Evolutionary conservation across 176 grass and related monocot species (phyloP), one percentile per base, ranked within the genome.

Genomic region (Poa annua): DNA sequence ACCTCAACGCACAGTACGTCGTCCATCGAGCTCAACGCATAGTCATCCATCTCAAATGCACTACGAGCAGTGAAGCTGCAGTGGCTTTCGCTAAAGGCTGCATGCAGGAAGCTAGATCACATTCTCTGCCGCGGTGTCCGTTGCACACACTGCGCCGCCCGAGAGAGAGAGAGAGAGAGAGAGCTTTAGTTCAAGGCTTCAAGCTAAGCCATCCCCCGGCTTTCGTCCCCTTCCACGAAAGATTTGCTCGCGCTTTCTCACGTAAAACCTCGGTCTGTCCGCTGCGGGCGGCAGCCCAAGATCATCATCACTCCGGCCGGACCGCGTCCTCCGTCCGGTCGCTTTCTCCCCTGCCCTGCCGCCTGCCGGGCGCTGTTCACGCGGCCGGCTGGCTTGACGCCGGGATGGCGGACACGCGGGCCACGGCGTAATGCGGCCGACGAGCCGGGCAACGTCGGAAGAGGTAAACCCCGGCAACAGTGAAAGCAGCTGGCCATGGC

Each of bases 261-360:
- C 21, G 20, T 56, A 74, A 86, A 83, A 83, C 84, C 80, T 90
- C 80, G 66, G 73, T 86, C 80, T 80, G 84, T 83, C 88, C 88
- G 84, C 80, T 66, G 48, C 81, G 36, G 6, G 51, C 14, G 24
- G 33, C 19, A 29, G 12, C 59, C 59, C 8, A 19, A 16, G 19
- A 17, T 14, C 26, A 64, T 63, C 60, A 15, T 34, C 61, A 8
- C 26, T 33, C 61, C 22, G 20, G 42, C 60, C 21, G 20, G 44
- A n/a, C 36, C 63, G 63, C 7, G 14, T 44, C 42, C 42, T 19
- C 15, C 87, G 74, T 66, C 66, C 5, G 1, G 80, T 86, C 80
- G 41, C 64, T 90, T 90, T 90, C 88, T 32, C 39, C 7, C 8
- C 9, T 14, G 41, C 6, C 55, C 45, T 12, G 21, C 4, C 21